Conservation (phyloP, 2,329 filamentous ascomycete genomes). For the Endothia cerciana region DNA sequence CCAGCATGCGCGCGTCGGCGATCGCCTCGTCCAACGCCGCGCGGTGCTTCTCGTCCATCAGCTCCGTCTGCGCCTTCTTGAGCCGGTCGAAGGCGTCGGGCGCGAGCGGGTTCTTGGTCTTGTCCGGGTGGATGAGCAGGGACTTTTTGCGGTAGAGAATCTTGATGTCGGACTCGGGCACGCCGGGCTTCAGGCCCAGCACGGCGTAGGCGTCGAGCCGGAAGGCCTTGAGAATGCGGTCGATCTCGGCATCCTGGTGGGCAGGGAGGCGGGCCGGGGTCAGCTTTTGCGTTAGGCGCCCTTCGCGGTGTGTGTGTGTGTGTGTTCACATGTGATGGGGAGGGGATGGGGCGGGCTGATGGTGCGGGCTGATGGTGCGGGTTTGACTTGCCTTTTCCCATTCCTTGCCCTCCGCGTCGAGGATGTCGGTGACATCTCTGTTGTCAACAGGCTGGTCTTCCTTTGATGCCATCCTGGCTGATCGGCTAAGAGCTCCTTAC, state of each 20-base stretch:
- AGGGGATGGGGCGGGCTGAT: background rate
- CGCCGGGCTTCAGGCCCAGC: slow-evolving; percentile 91
- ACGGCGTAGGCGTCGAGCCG: slow-evolving; percentile 82
- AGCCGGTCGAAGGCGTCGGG: slow-evolving; percentile 96
- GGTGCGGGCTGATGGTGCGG: background rate
- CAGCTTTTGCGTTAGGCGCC: background rate
- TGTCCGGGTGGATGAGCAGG: slow-evolving; percentile 98
- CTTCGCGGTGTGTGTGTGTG: too few species aligned
- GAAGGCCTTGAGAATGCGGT: slow-evolving; percentile 90
- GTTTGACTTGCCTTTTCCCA: slow-evolving; percentile 73
- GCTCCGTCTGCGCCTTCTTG: slow-evolving; percentile 88
- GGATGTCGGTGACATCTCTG: slow-evolving; percentile 73
- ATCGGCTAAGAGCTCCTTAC: slow-evolving; percentile 24
- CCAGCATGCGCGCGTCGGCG: slow-evolving; percentile 89
- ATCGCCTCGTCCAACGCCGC: slow-evolving; percentile 89
- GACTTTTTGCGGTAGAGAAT: slow-evolving; percentile 93
- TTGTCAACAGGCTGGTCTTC: slow-evolving; percentile 58
- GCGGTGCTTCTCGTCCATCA: slow-evolving; percentile 94
- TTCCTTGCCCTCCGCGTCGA: slow-evolving; percentile 85
- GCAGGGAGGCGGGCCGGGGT: background rate
- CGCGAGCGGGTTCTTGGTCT: slow-evolving; percentile 86
- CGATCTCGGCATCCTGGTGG: slow-evolving; percentile 95
- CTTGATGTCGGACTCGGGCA: slow-evolving; percentile 96
- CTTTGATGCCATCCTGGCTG: slow-evolving; percentile 38
- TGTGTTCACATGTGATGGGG: too few species aligned